A percentile compares a stretch with the other conserved stretches of the same genome.
phyloP scores from a whole-genome alignment of 768 basidiomycete species.

The Naganishia antarctica region DNA sequence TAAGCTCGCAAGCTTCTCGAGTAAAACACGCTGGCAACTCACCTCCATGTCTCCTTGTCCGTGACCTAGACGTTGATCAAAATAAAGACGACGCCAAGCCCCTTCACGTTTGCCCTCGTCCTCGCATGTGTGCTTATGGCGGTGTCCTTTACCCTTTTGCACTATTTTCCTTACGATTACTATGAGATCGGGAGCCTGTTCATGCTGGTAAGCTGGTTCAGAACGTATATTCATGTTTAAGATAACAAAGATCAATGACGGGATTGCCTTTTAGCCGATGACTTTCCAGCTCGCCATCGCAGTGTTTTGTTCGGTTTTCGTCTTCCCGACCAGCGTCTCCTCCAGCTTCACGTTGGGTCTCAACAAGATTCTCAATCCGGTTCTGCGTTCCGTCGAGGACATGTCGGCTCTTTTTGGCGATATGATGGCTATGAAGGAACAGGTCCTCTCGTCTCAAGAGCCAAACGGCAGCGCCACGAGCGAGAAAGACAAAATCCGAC shows the following conservation, averaged over 20 bases:
- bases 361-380: constrained; percentile 36
- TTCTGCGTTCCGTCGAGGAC: constrained; percentile 30
- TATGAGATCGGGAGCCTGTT: constrained; percentile 26
- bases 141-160: constrained; percentile 31
- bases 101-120: constrained; percentile 44
- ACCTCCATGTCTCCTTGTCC: background rate
- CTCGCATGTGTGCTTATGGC: constrained; percentile 44
- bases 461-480: background rate
- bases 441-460: background rate
- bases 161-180: constrained; percentile 25
- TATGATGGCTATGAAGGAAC: constrained; percentile 18
- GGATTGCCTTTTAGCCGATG: constrained; percentile 35
- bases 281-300: constrained; percentile 41
- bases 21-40: no score
- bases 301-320: constrained; percentile 34
- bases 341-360: constrained; percentile 38
- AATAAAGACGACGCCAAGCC: constrained; percentile 42
- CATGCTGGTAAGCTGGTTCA: constrained; percentile 23
- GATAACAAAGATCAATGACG: background rate
- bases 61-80: constrained; percentile 42
- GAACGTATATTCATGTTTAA: background rate
- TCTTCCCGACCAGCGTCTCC: constrained; percentile 45
- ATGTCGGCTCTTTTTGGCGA: constrained; percentile 36
- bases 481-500: background rate
- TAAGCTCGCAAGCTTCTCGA: constrained; percentile 14